phyloP scores from a whole-genome alignment of 2,329 filamentous ascomycete species.

The Nannizziopsis barbatae region DNA sequence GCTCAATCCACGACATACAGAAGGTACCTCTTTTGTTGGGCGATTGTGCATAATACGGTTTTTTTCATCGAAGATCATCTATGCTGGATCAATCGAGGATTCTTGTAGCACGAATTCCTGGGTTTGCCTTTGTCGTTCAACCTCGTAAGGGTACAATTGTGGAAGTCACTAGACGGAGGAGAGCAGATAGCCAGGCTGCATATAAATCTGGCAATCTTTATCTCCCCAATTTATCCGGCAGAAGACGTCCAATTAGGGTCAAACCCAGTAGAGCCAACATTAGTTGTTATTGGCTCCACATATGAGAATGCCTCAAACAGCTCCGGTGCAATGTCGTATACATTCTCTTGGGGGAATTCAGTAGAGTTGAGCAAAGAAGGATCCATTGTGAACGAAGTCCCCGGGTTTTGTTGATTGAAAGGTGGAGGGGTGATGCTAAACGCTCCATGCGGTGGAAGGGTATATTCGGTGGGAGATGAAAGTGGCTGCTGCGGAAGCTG shows the following conservation, averaged over 20 bases:
- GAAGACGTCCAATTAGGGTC: conserved; percentile 15
- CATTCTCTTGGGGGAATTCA: conserved; percentile 30
- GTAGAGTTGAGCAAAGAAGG: conserved; percentile 17
- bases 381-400: conserved; percentile 15
- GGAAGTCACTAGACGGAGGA: no score
- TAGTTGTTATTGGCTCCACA: conserved; percentile 35
- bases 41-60: no score
- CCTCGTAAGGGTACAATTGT: no score
- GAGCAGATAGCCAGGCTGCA: background rate
- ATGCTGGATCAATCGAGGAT: no score
- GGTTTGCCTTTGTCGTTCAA: no score
- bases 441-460: conserved; percentile 15
- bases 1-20: no score
- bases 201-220: background rate
- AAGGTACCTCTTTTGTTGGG: no score
- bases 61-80: no score
- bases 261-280: conserved; percentile 27
- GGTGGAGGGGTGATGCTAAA: conserved; percentile 24
- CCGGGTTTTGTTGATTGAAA: conserved; percentile 15
- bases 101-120: no score
- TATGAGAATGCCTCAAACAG: conserved; percentile 38
- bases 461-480: conserved; percentile 10
- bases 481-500: conserved; percentile 13
- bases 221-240: background rate
- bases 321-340: conserved; percentile 36